Evolutionary conservation across 2,329 filamentous ascomycete genomes (phyloP).

Genomic region (Xylaria sp.): DNA sequence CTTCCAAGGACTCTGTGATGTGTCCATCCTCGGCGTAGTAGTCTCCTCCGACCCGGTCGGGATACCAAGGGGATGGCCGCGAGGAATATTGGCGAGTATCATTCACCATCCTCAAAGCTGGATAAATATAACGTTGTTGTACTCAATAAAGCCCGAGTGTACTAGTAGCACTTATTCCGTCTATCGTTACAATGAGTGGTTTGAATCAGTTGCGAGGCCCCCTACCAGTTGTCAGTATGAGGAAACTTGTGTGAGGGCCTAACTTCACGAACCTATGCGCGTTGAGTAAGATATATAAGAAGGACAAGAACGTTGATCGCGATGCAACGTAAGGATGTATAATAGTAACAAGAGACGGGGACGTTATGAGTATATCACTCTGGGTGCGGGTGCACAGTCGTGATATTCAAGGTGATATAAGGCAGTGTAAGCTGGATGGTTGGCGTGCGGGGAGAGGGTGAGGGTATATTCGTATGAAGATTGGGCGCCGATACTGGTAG

Average conservation of each 20-base stretch:
- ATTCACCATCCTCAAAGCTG: conserved; percentile 36
- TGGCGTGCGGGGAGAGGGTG: conserved; percentile 11
- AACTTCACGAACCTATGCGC: neutral
- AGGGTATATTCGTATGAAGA: conserved; percentile 24
- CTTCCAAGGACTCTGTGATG: conserved; percentile 34
- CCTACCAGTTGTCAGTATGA: neutral
- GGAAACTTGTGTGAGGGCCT: neutral
- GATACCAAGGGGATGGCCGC: conserved; percentile 30
- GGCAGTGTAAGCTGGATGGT: conserved; percentile 23
- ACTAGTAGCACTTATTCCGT: neutral
- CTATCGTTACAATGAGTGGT: neutral
- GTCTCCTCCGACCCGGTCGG: conserved; percentile 26
- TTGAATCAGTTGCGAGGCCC: neutral
- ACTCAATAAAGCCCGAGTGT: neutral
- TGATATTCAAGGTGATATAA: conserved; percentile 26
- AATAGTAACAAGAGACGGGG: neutral
- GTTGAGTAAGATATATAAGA: neutral
- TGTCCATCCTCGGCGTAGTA: conserved; percentile 31
- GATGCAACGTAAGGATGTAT: neutral
- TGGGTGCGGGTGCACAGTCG: neutral
- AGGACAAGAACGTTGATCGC: neutral
- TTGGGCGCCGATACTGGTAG: conserved; percentile 14
- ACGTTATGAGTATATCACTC: neutral
- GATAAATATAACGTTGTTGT: neutral
- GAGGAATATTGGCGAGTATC: conserved; percentile 36